A percentile compares a stretch with the other conserved stretches of the same genome.
phyloP scores from a whole-genome alignment of 176 grass and related monocot species.

The Coix lacrymajobi region DNA sequence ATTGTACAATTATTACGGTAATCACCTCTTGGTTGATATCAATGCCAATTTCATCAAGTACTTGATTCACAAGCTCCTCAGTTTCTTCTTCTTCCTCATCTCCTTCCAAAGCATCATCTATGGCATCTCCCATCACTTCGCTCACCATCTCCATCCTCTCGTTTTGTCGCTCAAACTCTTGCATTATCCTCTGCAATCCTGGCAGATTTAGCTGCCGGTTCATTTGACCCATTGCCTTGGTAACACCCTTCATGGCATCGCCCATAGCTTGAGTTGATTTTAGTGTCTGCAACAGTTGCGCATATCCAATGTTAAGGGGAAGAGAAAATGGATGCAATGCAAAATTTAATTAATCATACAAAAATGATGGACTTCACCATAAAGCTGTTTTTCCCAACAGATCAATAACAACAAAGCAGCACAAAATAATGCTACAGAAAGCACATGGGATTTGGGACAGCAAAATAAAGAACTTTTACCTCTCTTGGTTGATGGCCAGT shows the following conservation, averaged over 20 bases:
- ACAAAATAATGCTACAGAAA: neutral
- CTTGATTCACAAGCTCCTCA: constrained; percentile 75
- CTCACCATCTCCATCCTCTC: constrained; percentile 81
- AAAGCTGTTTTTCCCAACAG: neutral
- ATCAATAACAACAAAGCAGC: neutral
- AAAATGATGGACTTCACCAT: neutral
- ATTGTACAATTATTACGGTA: neutral
- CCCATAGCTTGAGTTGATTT: constrained; percentile 84
- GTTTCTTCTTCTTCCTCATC: constrained; percentile 76
- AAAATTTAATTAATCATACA: constrained; percentile 1
- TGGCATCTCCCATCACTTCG: constrained; percentile 72
- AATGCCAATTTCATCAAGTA: constrained; percentile 80
- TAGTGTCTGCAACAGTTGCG: constrained; percentile 39
- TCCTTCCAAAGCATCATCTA: constrained; percentile 67
- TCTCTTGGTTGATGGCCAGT: neutral
- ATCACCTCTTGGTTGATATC: constrained; percentile 58
- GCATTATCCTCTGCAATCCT: constrained; percentile 65
- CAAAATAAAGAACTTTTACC: neutral
- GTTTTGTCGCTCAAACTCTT: constrained; percentile 77
- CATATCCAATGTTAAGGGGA: neutral
- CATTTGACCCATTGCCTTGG: constrained; percentile 80
- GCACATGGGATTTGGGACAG: neutral
- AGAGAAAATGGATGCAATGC: neutral
- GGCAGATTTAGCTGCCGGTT: constrained; percentile 72
- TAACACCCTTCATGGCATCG: constrained; percentile 83